Evolutionary conservation across 2,329 filamentous ascomycete genomes (phyloP).

Genomic region (Xenoacremonium recifei): DNA sequence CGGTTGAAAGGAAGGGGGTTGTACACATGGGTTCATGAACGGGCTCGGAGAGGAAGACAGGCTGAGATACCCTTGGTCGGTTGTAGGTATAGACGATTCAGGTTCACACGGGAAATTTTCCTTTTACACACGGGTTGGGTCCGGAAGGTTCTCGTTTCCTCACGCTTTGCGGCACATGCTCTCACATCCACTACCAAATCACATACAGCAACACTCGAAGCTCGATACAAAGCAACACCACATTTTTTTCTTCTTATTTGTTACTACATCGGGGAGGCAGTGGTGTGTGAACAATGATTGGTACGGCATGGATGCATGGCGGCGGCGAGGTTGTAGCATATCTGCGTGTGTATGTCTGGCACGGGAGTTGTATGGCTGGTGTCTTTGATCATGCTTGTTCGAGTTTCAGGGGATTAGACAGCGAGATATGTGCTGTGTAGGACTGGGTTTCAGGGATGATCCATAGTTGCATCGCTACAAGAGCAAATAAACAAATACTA

Average conservation of each 20-base stretch:
- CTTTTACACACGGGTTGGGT: conserved; percentile 17
- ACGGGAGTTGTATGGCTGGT: conserved; percentile 11
- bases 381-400: too few relatives aligned
- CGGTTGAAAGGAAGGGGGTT: conserved; percentile 5
- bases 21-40: conserved; percentile 16
- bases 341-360: conserved; percentile 8
- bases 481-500: too few relatives aligned
- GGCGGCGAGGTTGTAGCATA: conserved; percentile 12
- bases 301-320: not conserved
- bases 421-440: too few relatives aligned
- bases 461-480: too few relatives aligned
- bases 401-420: too few relatives aligned
- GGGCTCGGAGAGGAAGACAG: conserved; percentile 17
- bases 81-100: conserved; percentile 35
- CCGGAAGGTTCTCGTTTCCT: conserved; percentile 15
- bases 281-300: too few relatives aligned
- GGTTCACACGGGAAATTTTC: conserved; percentile 20
- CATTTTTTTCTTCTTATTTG: too few relatives aligned
- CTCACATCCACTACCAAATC: conserved; percentile 14
- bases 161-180: conserved; percentile 12
- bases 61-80: conserved; percentile 36
- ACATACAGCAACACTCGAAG: too few relatives aligned
- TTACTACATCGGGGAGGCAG: conserved; percentile 1
- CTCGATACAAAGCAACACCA: too few relatives aligned
- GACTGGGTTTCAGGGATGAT: too few relatives aligned